Base-by-base conservation (phyloP, 495 filamentous ascomycete species). In the Parmelia sp. region DNA sequence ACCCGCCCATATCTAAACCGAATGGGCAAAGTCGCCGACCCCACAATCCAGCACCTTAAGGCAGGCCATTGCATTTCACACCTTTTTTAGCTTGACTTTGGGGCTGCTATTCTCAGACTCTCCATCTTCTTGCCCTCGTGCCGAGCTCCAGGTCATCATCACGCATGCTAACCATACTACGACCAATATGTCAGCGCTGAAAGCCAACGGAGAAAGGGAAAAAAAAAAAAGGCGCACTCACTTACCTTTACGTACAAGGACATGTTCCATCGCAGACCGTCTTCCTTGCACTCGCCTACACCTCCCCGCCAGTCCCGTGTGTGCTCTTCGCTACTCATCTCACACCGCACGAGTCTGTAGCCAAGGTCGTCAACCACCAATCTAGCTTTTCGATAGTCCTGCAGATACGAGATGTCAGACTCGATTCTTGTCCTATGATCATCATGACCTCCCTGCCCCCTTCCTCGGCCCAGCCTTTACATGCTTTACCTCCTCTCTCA, bases 341-440 rank as follows among this genome's bases (percentile, higher is more conserved):
- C 51, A 55, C 51, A 55, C 51, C 51, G 51, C 51, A 55, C 27
- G 51, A 55, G 21, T 33, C 15, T 33, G 51, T 31, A 55, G 33
- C 31, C 51, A 55, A 55, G 15, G 51, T 17, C 11, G 29, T 55
- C 51, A 21, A 31, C 17, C 27, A 31, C 17, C 27, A 15, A 33
- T 55, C 51, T 33, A 55, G 17, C 14, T 10, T 58, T 64, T 64
- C 62, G 62, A 51, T 64, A 64, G 62, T 59, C 56, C 27, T 53
- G 62, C 62, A 64, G 21, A 64, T 64, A 64, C 62, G 62, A 64
- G 62, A 11, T 40, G 57, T 40, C 35, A 37, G 23, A 40, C 21
- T 37, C 2, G 21, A 31, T 21, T 29, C 49, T 39, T 31, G 49
- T 63, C 49, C 17, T 56, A 8, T 55, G 23, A 42, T 17, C 37